Base-by-base conservation (phyloP, 2,329 filamentous ascomycete genomes). In the Colletotrichum noveboracense region DNA sequence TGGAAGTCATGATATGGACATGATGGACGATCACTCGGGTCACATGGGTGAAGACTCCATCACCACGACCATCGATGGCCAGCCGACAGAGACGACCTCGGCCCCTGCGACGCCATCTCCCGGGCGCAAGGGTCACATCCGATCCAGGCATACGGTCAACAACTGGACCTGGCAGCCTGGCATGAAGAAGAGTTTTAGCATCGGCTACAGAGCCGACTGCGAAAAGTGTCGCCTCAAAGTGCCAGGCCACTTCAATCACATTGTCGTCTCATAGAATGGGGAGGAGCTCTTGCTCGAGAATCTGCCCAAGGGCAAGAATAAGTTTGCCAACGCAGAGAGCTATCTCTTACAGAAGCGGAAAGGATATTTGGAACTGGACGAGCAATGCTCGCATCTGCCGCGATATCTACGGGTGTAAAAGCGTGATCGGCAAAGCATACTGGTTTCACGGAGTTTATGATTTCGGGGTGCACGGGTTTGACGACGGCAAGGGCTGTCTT, bases 191-290 rank as follows among this genome's bases (percentile, higher is more conserved):
- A 92, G 90, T 76, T 93, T 96, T 82, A 94, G 93, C 80, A 95
- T 96, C 91, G 94, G 94, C 66, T 96, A 93, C 85, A 88, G 94
- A 77, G 89, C 92, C 14, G 94, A 95, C 83, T 96, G 94, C 82
- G 94, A 95, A 76, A 95, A 95, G 84, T 96, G 94, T 84, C 90
- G 89, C 60, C 88, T 91, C 81, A 94, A 93, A 81, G 93, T 95
- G 9, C 94, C 94, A 0, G 94, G 94, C 2, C 94, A 96, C 82
- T 96, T 95, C 81, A 95, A 94, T 80, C 94, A 96, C 84, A 95
- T 96, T 75, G 92, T 95, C 77, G 89, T 92, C 80, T 91, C 90
- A 64, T 92, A 91, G 87, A 77, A 80, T 30, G 80, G 81, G 26
- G 38, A 14, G 2, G 32, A 21, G 30, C 7, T 64, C n/a, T 36